These are phyloP conservation scores for Alternaria brassicae DNA, from an alignment of 2,329 filamentous ascomycete genomes.

Conservation along the genomic window DNA sequence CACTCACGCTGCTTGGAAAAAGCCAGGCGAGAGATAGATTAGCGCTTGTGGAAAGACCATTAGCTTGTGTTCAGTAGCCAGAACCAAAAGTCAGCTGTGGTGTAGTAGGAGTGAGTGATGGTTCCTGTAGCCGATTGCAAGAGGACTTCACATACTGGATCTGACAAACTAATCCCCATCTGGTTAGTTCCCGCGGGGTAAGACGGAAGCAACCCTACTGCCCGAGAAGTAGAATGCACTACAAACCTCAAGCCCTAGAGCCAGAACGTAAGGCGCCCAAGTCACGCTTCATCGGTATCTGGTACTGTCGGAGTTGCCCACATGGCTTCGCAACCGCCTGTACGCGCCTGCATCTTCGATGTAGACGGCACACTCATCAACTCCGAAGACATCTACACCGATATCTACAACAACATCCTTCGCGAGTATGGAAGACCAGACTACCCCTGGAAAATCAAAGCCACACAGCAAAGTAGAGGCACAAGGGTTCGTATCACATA, in stretches of 20 bases:
- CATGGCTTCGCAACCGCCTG: conserved; percentile 19
- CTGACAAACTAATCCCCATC: not conserved
- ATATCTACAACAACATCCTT: conserved; percentile 33
- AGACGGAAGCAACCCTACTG: not conserved
- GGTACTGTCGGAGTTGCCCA: not conserved
- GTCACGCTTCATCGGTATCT: not conserved
- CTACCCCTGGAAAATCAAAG: conserved; percentile 33
- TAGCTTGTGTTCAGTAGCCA: no score
- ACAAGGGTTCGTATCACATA: conserved; percentile 11
- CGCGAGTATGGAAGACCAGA: conserved; percentile 25
- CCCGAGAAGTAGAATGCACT: not conserved
- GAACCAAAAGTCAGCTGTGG: not conserved
- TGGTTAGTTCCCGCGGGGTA: not conserved
- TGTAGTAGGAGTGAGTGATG: not conserved
- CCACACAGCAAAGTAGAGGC: conserved; percentile 31
- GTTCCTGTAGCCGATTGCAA: not conserved
- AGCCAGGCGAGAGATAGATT: not conserved
- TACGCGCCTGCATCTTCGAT: conserved; percentile 48
- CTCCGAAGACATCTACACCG: conserved; percentile 41
- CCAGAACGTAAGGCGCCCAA: not conserved
- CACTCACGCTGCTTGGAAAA: not conserved
- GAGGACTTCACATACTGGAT: not conserved
- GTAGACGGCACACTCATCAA: conserved; percentile 48
- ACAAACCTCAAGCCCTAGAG: not conserved
- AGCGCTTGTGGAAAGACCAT: not conserved